phyloP scores from a whole-genome alignment of 2,329 filamentous ascomycete species.

The Graphilbum fragrans region DNA sequence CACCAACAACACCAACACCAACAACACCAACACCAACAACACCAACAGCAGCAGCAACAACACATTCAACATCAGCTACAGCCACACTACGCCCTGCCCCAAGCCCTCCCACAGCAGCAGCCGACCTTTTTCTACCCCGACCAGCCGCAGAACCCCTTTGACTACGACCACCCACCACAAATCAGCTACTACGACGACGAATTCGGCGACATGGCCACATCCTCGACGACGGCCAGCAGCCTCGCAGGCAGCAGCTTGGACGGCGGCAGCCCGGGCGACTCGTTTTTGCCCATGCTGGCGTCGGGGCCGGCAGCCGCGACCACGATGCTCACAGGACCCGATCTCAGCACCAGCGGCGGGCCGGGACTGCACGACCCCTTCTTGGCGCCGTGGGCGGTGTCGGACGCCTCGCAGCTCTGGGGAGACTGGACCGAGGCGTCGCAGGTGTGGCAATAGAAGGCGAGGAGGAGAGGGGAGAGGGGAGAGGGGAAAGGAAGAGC shows the following conservation, averaged over 20 bases:
- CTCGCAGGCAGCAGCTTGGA: slow-evolving; percentile 3
- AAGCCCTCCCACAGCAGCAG: background rate
- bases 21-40: background rate
- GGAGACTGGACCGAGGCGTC: slow-evolving; percentile 7
- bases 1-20: background rate
- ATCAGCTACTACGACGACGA: background rate
- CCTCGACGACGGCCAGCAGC: background rate
- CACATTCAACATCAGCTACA: background rate
- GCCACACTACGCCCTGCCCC: too few relatives aligned
- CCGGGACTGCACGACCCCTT: slow-evolving; percentile 1
- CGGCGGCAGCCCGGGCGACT: slow-evolving; percentile 7
- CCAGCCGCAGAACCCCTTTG: too few relatives aligned
- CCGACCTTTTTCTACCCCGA: background rate
- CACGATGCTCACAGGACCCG: background rate
- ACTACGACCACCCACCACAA: too few relatives aligned
- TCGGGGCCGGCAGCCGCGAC: background rate
- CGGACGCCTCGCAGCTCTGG: slow-evolving; percentile 6
- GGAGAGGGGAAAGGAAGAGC: background rate
- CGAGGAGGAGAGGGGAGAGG: background rate
- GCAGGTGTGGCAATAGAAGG: slow-evolving; percentile 6
- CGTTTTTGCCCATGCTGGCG: slow-evolving; percentile 3
- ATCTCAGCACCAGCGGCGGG: background rate
- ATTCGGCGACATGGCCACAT: background rate
- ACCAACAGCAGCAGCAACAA: background rate
- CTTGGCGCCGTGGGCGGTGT: slow-evolving; percentile 6